A percentile compares a stretch with the other conserved stretches of the same genome.
phyloP scores from a whole-genome alignment of 306 rosid genomes.

The Rubus parviflorus region DNA sequence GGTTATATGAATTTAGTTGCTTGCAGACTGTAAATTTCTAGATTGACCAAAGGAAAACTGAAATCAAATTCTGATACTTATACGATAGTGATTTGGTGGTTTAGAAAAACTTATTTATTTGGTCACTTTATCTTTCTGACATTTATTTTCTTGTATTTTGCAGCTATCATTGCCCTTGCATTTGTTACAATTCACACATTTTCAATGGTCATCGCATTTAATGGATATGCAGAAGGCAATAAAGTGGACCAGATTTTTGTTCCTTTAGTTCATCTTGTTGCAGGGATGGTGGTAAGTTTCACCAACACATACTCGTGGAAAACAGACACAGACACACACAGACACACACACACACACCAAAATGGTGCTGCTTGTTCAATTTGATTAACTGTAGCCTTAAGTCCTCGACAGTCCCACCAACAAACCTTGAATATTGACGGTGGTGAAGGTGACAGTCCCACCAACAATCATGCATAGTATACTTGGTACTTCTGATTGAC shows the following conservation, averaged over 20 bases:
- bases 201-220: slow-evolving; percentile 95
- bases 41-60: slow-evolving; percentile 8
- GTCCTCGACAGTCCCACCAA: background rate
- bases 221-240: slow-evolving; percentile 80
- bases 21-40: background rate
- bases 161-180: slow-evolving; percentile 88
- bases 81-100: slow-evolving; percentile 10
- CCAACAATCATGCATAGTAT: background rate
- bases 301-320: slow-evolving; percentile 3
- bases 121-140: slow-evolving; percentile 14
- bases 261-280: slow-evolving; percentile 69
- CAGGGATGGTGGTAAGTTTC: slow-evolving; percentile 73
- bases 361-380: background rate
- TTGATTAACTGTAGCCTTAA: background rate
- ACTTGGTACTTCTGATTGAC: no score
- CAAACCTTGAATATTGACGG: background rate
- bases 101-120: slow-evolving; percentile 16
- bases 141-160: slow-evolving; percentile 30
- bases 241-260: slow-evolving; percentile 76
- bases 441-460: background rate
- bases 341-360: background rate
- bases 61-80: slow-evolving; percentile 3
- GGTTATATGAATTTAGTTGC: background rate
- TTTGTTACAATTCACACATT: slow-evolving; percentile 91
- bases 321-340: background rate